Evolutionary conservation across 225 moss, liverwort and hornwort species (phyloP).

Genomic region (Polytrichum commune): DNA sequence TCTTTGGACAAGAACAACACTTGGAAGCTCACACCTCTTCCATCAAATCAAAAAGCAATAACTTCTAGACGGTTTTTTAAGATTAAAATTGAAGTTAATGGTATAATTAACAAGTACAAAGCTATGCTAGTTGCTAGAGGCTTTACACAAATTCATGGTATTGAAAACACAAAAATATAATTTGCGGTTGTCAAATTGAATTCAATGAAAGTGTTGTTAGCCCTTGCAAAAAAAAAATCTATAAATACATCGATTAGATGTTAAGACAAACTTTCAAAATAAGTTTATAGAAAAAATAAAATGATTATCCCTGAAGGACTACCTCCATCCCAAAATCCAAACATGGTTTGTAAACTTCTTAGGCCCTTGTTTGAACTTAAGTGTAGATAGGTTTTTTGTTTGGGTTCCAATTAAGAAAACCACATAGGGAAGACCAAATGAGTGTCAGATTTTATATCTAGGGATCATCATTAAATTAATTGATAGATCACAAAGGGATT

Average conservation of each 20-base stretch:
- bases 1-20: too few species aligned
- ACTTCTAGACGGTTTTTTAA: too few species aligned
- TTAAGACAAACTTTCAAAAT: background rate
- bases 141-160: background rate
- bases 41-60: too few species aligned
- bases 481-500: too few species aligned
- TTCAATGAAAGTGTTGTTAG: background rate
- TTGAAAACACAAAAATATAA: background rate
- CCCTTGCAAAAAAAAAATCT: background rate
- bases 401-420: too few species aligned
- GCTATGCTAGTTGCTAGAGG: background rate
- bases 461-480: too few species aligned
- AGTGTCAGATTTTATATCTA: too few species aligned
- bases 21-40: too few species aligned
- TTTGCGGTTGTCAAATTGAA: background rate
- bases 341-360: background rate
- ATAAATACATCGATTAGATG: background rate
- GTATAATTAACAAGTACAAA: background rate
- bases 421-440: too few species aligned
- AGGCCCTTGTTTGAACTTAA: background rate
- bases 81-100: background rate
- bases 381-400: too few species aligned
- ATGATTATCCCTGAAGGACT: background rate
- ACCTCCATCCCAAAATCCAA: background rate
- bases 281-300: background rate